These are phyloP conservation scores for Mycena galericulata DNA, from an alignment of 768 basidiomycete genomes.

Conservation along the genomic window DNA sequence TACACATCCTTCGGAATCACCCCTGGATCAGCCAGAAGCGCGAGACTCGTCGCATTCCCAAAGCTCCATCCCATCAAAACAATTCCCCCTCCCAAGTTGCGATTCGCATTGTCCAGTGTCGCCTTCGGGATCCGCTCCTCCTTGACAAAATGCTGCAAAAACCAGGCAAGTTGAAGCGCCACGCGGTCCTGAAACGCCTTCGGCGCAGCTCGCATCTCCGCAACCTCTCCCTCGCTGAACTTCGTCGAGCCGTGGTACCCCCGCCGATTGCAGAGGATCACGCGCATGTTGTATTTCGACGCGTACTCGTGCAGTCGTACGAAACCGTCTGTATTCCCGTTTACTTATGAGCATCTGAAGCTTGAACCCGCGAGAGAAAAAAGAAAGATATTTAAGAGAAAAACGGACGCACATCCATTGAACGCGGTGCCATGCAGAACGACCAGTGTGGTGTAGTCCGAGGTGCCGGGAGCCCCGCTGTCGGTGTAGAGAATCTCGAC, in stretches of 20 bases:
- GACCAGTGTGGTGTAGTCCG: conserved; percentile 51
- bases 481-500: conserved; percentile 48
- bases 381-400: no score
- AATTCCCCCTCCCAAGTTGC: conserved; percentile 51
- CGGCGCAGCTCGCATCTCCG: not conserved
- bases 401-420: conserved; percentile 48
- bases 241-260: not conserved
- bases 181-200: not conserved
- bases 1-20: conserved; percentile 39
- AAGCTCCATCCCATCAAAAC: conserved; percentile 55
- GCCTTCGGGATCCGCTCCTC: not conserved
- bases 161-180: not conserved
- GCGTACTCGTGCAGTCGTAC: not conserved
- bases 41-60: conserved; percentile 45
- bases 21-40: conserved; percentile 43
- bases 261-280: not conserved
- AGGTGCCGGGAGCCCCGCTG: conserved; percentile 44
- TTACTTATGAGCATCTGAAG: no score
- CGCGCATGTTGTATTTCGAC: not conserved
- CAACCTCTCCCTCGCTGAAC: not conserved
- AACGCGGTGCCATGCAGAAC: conserved; percentile 51
- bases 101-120: not conserved
- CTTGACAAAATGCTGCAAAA: not conserved
- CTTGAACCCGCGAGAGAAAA: conserved; percentile 3
- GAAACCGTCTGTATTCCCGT: not conserved